A percentile compares a stretch with the other conserved stretches of the same genome.
Evolutionary conservation across 257 asterid species (phyloP).

Genomic region (Capsicum rhomboideum): DNA sequence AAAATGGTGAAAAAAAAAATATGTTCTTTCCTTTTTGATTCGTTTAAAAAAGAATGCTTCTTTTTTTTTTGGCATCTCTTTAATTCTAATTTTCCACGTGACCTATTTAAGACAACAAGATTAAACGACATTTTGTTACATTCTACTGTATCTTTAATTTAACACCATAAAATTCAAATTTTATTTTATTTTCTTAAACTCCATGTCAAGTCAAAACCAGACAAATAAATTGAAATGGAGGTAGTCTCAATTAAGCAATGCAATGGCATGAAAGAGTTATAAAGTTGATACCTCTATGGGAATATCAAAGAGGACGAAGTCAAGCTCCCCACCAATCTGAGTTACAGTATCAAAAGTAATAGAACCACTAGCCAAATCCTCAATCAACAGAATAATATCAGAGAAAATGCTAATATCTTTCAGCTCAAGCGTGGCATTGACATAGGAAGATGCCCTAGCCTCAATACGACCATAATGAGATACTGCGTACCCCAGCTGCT

Average conservation of each 20-base stretch:
- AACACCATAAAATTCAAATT: too few relatives aligned
- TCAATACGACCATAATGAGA: conserved; percentile 48
- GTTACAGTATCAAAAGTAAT: conserved; percentile 62
- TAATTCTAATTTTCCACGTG: too few relatives aligned
- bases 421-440: conserved; percentile 72
- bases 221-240: too few relatives aligned
- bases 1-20: not conserved
- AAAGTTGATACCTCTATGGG: conserved; percentile 51
- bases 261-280: not conserved
- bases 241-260: not conserved
- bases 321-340: conserved; percentile 54
- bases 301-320: conserved; percentile 35
- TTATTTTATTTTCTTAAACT: too few relatives aligned
- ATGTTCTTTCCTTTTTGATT: too few relatives aligned
- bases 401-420: conserved; percentile 50
- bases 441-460: conserved; percentile 54
- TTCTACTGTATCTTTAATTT: too few relatives aligned
- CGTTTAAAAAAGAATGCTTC: too few relatives aligned
- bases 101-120: too few relatives aligned
- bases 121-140: too few relatives aligned
- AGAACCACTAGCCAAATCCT: conserved; percentile 61
- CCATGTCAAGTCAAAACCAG: too few relatives aligned
- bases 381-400: conserved; percentile 52
- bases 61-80: too few relatives aligned
- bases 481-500: conserved; percentile 51